phyloP scores from a whole-genome alignment of 805 yeast species.

The Starmerella potacharoeniae region DNA sequence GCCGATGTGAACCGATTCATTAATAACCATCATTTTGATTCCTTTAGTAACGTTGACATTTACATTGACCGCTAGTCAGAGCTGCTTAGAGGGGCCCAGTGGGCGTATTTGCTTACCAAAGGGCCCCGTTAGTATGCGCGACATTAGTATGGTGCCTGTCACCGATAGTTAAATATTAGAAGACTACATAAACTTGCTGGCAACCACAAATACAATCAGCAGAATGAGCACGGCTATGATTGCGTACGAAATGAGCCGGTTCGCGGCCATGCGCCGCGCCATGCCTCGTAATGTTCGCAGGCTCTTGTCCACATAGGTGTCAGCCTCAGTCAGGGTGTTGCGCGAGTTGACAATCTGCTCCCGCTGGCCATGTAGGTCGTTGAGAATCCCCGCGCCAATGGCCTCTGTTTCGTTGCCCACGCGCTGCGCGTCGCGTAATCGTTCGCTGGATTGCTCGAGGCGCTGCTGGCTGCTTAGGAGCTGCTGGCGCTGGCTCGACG shows the following conservation, averaged over 20 bases:
- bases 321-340: conserved; percentile 79
- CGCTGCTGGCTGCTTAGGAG: conserved; percentile 67
- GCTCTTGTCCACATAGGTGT: conserved; percentile 81
- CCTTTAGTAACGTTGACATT: neutral
- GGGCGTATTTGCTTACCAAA: no score
- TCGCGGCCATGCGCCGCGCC: conserved; percentile 87
- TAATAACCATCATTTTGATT: neutral
- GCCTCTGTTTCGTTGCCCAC: conserved; percentile 86
- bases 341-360: conserved; percentile 83
- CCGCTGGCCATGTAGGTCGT: conserved; percentile 81
- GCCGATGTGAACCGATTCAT: neutral
- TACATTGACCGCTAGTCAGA: neutral
- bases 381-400: conserved; percentile 81
- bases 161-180: neutral
- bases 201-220: conserved; percentile 69
- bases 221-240: conserved; percentile 79
- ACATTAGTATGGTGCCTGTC: no score
- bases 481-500: conserved; percentile 67
- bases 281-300: conserved; percentile 75
- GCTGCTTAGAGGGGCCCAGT: no score
- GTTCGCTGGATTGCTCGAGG: conserved; percentile 69
- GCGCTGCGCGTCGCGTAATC: conserved; percentile 77
- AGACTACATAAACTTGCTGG: conserved; percentile 59
- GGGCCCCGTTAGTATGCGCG: no score
- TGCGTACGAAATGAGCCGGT: conserved; percentile 79